phyloP scores from a whole-genome alignment of 371 early-diverging fungal species.

The Rhizoclosmatium hyalinum region DNA sequence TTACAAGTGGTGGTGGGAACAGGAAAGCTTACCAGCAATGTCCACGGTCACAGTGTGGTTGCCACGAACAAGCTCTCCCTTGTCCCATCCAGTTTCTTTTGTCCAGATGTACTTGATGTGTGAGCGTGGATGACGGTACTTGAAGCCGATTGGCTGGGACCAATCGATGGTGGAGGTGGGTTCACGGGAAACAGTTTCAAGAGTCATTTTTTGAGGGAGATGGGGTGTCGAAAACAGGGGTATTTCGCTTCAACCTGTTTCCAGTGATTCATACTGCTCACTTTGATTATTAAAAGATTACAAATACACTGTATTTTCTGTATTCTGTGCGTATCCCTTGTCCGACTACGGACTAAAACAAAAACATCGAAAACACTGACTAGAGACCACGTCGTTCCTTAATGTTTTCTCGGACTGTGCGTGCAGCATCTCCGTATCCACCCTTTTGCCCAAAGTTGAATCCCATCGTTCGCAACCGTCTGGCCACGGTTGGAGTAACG shows the following conservation, averaged over 20 bases:
- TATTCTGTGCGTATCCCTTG: no score
- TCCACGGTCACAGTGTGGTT: conserved; percentile 47
- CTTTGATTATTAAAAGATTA: background rate
- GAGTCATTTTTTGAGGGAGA: background rate
- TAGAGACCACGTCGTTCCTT: conserved; percentile 1
- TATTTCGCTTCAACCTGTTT: no score
- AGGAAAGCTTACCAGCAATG: conserved; percentile 40
- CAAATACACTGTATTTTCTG: no score
- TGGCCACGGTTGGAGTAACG: conserved; percentile 34
- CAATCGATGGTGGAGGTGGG: conserved; percentile 62
- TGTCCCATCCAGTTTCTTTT: conserved; percentile 68
- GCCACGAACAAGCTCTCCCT: conserved; percentile 64
- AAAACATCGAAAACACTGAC: no score
- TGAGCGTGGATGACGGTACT: conserved; percentile 69
- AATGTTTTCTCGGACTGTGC: conserved; percentile 21
- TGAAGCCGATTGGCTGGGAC: conserved; percentile 70
- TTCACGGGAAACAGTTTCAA: conserved; percentile 1
- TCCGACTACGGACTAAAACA: no score
- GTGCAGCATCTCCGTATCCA: conserved; percentile 29
- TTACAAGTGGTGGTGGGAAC: background rate
- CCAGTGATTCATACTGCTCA: background rate
- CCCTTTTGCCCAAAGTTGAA: conserved; percentile 35
- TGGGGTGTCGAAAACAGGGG: no score
- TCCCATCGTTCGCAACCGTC: conserved; percentile 33
- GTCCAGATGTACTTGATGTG: conserved; percentile 64